These are phyloP conservation scores for Epichloe uncinata DNA, from an alignment of 2,329 filamentous ascomycete species.

Conservation along the genomic window DNA sequence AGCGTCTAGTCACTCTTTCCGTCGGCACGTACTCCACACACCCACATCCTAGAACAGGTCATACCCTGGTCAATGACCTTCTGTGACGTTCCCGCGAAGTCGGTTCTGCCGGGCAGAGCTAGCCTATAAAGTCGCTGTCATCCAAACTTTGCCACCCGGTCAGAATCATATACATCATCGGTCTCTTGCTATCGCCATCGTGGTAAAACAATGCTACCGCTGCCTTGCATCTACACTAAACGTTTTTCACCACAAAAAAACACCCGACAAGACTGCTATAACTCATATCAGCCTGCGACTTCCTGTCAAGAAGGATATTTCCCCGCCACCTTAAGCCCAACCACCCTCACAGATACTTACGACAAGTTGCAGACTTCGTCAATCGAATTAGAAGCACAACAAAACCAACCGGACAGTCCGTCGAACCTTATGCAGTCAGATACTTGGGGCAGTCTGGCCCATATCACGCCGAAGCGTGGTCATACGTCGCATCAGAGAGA, in stretches of 20 bases:
- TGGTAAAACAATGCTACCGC: neutral
- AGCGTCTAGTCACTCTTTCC: neutral
- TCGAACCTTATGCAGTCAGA: slow-evolving; percentile 29
- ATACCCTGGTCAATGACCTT: slow-evolving; percentile 5
- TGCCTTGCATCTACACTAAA: neutral
- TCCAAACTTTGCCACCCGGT: slow-evolving; percentile 4
- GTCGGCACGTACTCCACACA: neutral
- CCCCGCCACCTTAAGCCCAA: neutral
- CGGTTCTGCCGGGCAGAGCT: slow-evolving; percentile 3
- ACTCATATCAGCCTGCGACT: neutral
- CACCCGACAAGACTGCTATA: neutral
- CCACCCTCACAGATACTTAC: neutral
- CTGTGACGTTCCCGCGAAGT: slow-evolving; percentile 7
- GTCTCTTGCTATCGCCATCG: neutral
- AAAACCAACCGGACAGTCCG: neutral
- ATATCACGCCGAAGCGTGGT: slow-evolving; percentile 24
- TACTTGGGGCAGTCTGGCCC: slow-evolving; percentile 24
- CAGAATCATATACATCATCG: neutral
- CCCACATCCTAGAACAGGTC: neutral
- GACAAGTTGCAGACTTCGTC: neutral
- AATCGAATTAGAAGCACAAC: neutral
- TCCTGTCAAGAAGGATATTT: neutral
- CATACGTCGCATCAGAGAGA: slow-evolving; percentile 42
- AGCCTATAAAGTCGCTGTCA: slow-evolving; percentile 5
- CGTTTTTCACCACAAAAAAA: neutral